Evolutionary conservation across 2,329 filamentous ascomycete species (phyloP), one percentile per base, ranked within the genome.

Genomic region (Tolypocladium ophioglossoides): DNA sequence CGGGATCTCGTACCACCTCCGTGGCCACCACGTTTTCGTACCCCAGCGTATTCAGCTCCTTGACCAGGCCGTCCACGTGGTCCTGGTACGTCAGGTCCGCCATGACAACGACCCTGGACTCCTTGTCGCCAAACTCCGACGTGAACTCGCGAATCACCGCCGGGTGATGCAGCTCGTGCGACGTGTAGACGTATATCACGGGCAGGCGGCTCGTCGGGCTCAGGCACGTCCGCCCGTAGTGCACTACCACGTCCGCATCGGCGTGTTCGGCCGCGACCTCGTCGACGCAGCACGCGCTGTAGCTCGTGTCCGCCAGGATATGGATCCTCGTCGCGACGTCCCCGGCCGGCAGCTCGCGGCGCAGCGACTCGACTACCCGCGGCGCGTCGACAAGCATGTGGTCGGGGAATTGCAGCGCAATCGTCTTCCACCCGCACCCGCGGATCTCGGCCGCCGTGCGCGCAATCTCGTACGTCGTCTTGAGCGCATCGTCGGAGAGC

Each of bases 351-450:
- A 72, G 59, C 51, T 70, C 66, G 9, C 57, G 56, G 0, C 56
- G 54, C 2, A 74, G 70, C 0, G 83, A 74, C 53, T 85, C 83
- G 54, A 86, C 90, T 0, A 96, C 88, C 55, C 86, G 79, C 6
- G 90, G 86, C 10, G 89, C 89, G 76, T 99, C 91, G 1, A 82
- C 77, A 1, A 99, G 79, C 89, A 97, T 95, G 32, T 86, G 79
- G 71, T 99, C 94, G 0, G 94, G 92, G 62, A 99, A 97, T 67
- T 99, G 94, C n/a, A 99, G 74, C 1, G 91, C 94, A 35, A 99
- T 81, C 51, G 87, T 81, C 58, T 73, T 80, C 80, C 89, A 95
- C 68, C 78, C 78, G 46, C 83, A 86, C 6, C 76, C 70, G n/a
- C 77, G 76, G 49, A 99, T 87, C 69, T 96, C 89, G 38, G 73